Conservation (phyloP, 331 rosid genomes). For the Rhamnella rubrinervis region DNA sequence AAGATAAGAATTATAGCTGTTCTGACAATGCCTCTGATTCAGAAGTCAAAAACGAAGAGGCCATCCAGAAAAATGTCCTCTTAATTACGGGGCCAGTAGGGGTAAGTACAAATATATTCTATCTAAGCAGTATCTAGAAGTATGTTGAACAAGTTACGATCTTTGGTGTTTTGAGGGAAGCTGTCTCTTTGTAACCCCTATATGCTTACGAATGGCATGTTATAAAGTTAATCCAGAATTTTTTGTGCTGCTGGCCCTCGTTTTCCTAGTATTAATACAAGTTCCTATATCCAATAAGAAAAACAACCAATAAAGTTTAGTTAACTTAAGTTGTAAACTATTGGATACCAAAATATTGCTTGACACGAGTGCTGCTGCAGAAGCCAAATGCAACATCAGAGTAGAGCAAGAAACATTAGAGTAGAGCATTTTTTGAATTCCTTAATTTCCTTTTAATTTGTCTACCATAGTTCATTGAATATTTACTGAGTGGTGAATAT, state of each 20-base stretch:
- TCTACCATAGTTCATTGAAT: too few relatives aligned
- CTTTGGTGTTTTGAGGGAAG: background rate
- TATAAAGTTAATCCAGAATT: too few relatives aligned
- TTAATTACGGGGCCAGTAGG: constrained; percentile 85
- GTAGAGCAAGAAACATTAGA: background rate
- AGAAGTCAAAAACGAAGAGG: constrained; percentile 51
- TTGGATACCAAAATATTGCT: too few relatives aligned
- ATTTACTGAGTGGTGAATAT: too few relatives aligned
- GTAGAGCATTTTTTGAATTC: background rate
- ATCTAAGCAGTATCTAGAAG: background rate
- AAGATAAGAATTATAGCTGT: constrained; percentile 41
- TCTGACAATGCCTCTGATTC: constrained; percentile 60
- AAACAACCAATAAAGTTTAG: too few relatives aligned
- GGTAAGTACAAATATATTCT: constrained; percentile 43
- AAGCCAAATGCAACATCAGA: background rate
- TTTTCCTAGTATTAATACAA: too few relatives aligned
- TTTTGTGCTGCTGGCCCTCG: too few relatives aligned
- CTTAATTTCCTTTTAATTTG: too few relatives aligned
- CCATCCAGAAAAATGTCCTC: constrained; percentile 69
- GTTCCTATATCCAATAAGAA: too few relatives aligned
- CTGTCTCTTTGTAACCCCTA: background rate
- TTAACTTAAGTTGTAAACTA: too few relatives aligned
- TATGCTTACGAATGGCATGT: background rate
- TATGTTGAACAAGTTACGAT: background rate
- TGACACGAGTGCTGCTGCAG: background rate